Evolutionary conservation across 129 eudicot genomes (phyloP).

Genomic region (Helichrysum umbraculigerum): DNA sequence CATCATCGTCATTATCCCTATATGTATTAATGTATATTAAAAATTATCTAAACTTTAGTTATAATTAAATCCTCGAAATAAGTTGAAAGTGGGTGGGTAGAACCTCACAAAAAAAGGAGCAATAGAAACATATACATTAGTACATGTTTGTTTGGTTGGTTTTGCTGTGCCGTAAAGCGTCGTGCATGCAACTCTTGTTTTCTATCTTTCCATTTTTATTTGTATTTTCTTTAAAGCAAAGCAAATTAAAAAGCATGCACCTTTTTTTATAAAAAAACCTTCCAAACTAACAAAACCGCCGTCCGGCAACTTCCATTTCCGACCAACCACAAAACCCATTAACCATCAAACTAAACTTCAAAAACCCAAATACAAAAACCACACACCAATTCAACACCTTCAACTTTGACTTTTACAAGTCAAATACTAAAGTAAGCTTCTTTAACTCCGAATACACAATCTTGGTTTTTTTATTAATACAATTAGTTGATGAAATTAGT

Average conservation of each 20-base stretch:
- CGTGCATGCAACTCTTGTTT: slow-evolving; percentile 54
- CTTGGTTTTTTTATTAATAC: neutral
- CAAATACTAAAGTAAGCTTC: slow-evolving; percentile 16
- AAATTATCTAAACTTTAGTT: too few species aligned
- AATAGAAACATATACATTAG: too few species aligned
- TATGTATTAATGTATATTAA: too few species aligned
- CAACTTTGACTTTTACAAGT: slow-evolving; percentile 5
- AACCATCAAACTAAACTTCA: neutral
- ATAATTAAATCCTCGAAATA: too few species aligned
- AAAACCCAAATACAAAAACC: neutral
- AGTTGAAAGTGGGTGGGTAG: too few species aligned
- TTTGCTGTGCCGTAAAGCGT: slow-evolving; percentile 57
- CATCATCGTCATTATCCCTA: too few species aligned
- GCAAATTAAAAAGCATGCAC: slow-evolving; percentile 23
- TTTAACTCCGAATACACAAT: neutral
- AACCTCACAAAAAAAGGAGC: too few species aligned
- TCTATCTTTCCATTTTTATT: slow-evolving; percentile 8
- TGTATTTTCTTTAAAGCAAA: slow-evolving; percentile 10
- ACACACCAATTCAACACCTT: slow-evolving; percentile 10
- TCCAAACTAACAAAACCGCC: slow-evolving; percentile 24
- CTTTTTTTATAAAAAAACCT: slow-evolving; percentile 5
- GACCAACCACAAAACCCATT: slow-evolving; percentile 5
- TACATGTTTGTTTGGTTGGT: neutral
- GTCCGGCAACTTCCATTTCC: slow-evolving; percentile 31
- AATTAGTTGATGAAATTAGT: neutral